These are phyloP conservation scores for Ettlia oleoabundans DNA, from an alignment of 139 green algal species.

Conservation along the genomic window DNA sequence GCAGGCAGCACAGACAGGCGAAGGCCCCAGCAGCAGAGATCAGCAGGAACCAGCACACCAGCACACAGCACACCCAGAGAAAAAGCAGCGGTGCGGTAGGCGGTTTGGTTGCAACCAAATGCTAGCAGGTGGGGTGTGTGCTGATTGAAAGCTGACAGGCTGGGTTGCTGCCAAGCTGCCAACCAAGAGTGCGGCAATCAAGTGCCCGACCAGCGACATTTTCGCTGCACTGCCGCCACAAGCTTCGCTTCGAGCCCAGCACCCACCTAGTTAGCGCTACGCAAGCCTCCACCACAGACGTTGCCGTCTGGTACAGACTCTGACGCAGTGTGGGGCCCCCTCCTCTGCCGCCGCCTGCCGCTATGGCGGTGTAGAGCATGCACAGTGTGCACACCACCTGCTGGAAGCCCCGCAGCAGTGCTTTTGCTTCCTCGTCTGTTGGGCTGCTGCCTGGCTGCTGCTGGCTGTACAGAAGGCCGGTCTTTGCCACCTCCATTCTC, in stretches of 20 bases:
- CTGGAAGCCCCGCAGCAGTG: constrained; percentile 13
- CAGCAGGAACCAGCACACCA: not conserved
- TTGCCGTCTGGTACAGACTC: constrained; percentile 2
- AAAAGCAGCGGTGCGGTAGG: no score
- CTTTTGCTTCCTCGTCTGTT: not conserved
- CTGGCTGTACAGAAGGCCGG: constrained; percentile 24
- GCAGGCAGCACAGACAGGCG: not conserved
- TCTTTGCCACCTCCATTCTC: constrained; percentile 25
- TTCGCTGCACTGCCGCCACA: no score
- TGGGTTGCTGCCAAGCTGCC: no score
- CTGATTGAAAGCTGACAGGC: no score
- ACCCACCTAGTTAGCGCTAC: not conserved
- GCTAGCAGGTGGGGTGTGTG: no score
- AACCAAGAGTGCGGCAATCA: no score
- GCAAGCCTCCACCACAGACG: constrained; percentile 7
- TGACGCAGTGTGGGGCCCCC: constrained; percentile 23
- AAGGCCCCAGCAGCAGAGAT: not conserved
- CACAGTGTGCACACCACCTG: constrained; percentile 4
- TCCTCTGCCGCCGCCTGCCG: not conserved
- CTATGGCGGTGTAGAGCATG: constrained; percentile 21
- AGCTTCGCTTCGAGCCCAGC: no score
- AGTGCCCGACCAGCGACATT: no score
- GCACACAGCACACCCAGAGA: not conserved
- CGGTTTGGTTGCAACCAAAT: no score
- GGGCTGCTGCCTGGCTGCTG: not conserved